Percentiles rank a stretch among this genome's conserved stretches.
phyloP scores from a whole-genome alignment of 2,329 filamentous ascomycete genomes.

The Fusarium devonianum region DNA sequence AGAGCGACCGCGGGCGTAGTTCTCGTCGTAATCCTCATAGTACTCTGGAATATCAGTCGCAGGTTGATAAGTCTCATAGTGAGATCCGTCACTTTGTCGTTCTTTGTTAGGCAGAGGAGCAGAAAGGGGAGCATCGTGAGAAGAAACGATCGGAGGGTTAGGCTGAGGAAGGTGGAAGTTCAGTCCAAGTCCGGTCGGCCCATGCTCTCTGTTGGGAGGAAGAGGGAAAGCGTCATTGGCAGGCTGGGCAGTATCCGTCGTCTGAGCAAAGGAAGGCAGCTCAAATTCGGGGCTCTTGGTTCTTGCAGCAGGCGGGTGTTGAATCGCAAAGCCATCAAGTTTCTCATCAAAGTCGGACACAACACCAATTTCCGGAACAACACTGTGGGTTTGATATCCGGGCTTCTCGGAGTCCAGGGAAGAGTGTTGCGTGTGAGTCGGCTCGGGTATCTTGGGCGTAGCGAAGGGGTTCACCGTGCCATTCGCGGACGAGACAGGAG shows the following conservation, averaged over 20 bases:
- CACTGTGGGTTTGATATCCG: conserved; percentile 44
- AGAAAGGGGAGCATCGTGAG: conserved; percentile 28
- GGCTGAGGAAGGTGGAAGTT: conserved; percentile 48
- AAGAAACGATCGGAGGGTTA: conserved; percentile 33
- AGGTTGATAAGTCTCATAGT: conserved; percentile 38
- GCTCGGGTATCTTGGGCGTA: conserved; percentile 45
- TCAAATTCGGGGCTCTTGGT: conserved; percentile 43
- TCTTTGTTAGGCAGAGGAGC: conserved; percentile 30
- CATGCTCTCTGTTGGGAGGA: conserved; percentile 40
- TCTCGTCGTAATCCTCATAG: conserved; percentile 45
- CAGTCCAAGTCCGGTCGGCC: conserved; percentile 45
- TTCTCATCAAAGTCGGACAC: conserved; percentile 45
- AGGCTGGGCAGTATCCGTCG: conserved; percentile 20
- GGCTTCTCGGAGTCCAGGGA: conserved; percentile 38
- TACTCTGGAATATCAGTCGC: conserved; percentile 45
- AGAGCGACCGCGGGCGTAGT: conserved; percentile 47
- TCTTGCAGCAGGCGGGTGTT: conserved; percentile 42
- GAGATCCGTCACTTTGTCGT: conserved; percentile 30
- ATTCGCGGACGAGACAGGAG: conserved; percentile 44
- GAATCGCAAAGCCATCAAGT: conserved; percentile 38
- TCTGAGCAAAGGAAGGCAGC: conserved; percentile 29
- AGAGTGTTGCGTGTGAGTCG: conserved; percentile 37
- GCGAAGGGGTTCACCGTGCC: conserved; percentile 48
- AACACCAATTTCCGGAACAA: conserved; percentile 51
- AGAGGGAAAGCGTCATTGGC: conserved; percentile 35